Evolutionary conservation across 2,329 filamentous ascomycete species (phyloP), one percentile per base, ranked within the genome.

Genomic region (Metarhizium rileyi): DNA sequence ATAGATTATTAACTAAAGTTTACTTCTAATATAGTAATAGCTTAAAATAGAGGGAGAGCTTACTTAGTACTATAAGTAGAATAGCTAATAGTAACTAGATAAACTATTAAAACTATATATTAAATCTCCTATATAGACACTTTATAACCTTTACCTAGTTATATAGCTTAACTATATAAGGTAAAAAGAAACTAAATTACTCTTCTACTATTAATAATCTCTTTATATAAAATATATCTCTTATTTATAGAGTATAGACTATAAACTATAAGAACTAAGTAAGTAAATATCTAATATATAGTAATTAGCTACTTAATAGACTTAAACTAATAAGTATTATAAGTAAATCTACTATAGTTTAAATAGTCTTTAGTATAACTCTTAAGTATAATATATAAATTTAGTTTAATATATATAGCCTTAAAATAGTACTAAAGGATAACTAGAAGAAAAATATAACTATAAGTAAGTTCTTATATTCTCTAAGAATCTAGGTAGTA

Each of bases 391-490:
- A 40, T 48, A 48, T 38, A 23, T 25, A 46, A 18, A 5, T 33
- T 20, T 28, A 46, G 22, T 9, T 46, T 26, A 30, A 46, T 46
- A 33, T 46, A 26, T 23, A 30, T 23, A 5, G 33, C 23, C 25
- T 33, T 38, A 40, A 25, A 12, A n/a, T 4, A 40, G 26, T 18
- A 46, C 28, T 35, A 6, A 4, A 46, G 22, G 10, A 46, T 10
- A n/a, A 46, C 8, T 5, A 18, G 25, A 33, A 46, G 23, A 33
- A 46, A 6, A 30, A 46, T 33, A 28, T 26, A n/a, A 9, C 25
- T 46, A 30, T 46, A 46, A 46, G 44, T 33, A 33, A 30, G 28
- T 33, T 46, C 44, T 46, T 46, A 46, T 46, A 46, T 46, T 28
- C 22, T 14, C 25, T 46, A 46, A 28, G 44, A 46, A 46, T 46